These are phyloP conservation scores for Halenospora varia DNA, from an alignment of 495 filamentous ascomycete genomes.

Conservation along the genomic window DNA sequence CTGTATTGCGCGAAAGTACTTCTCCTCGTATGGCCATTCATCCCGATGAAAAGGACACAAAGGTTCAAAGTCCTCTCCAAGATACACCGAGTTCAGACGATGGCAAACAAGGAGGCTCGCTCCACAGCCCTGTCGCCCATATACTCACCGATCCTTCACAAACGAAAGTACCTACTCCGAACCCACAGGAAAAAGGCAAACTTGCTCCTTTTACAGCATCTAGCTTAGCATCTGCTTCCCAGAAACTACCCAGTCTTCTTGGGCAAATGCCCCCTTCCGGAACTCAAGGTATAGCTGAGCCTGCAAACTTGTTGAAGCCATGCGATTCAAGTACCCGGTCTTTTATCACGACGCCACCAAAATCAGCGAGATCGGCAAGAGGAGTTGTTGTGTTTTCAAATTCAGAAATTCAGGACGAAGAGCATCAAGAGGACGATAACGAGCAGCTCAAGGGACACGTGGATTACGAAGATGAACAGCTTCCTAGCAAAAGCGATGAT, in stretches of 20 bases:
- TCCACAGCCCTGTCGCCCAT: too few species aligned
- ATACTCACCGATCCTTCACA: not conserved
- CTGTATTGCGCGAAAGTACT: too few species aligned
- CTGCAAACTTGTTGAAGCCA: not conserved
- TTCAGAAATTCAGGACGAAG: not conserved
- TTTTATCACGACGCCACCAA: slow-evolving; percentile 14
- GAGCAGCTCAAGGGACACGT: not conserved
- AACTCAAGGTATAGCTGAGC: too few species aligned
- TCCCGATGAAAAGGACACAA: too few species aligned
- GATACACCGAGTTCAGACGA: too few species aligned
- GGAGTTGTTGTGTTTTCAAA: not conserved
- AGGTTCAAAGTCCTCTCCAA: too few species aligned
- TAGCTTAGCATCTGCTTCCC: not conserved
- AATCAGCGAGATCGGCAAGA: not conserved
- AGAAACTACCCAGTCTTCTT: not conserved
- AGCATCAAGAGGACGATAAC: not conserved
- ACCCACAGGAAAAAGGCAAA: too few species aligned
- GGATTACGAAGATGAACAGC: not conserved
- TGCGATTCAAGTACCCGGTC: slow-evolving; percentile 16
- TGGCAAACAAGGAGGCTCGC: too few species aligned
- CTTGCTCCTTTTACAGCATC: too few species aligned
- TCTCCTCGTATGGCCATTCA: too few species aligned
- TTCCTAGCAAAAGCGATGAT: not conserved
- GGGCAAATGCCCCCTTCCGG: not conserved
- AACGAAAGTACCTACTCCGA: too few species aligned